Evolutionary conservation across 2,329 filamentous ascomycete genomes (phyloP).

Genomic region (Fusarium sp.): DNA sequence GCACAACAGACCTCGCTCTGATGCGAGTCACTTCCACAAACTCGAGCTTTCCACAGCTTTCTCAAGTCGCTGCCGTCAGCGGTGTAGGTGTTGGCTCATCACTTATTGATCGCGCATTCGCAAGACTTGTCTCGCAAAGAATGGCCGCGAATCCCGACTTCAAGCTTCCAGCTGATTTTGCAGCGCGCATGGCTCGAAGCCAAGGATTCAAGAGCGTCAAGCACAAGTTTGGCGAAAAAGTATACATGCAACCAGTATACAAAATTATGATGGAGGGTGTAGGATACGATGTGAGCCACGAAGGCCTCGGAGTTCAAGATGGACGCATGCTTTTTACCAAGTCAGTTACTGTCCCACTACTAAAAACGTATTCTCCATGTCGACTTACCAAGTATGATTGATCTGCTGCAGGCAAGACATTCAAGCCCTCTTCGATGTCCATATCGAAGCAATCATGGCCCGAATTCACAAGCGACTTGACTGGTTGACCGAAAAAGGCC

Average conservation of each 20-base stretch:
- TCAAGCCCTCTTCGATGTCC: conserved; percentile 53
- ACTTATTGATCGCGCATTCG: conserved; percentile 57
- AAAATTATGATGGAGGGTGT: conserved; percentile 57
- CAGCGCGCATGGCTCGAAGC: conserved; percentile 50
- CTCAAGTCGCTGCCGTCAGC: conserved; percentile 51
- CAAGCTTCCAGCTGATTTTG: conserved; percentile 50
- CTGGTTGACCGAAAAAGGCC: conserved; percentile 48
- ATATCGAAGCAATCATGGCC: conserved; percentile 45
- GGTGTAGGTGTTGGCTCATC: conserved; percentile 58
- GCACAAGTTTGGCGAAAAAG: conserved; percentile 57
- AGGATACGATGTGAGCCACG: conserved; percentile 51
- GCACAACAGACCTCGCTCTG: conserved; percentile 57
- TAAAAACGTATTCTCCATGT: neutral
- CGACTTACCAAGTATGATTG: neutral
- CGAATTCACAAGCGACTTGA: conserved; percentile 54
- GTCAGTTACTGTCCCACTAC: conserved; percentile 41
- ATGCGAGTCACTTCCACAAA: conserved; percentile 52
- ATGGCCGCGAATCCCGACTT: conserved; percentile 50
- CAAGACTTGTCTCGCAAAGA: conserved; percentile 51
- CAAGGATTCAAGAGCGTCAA: conserved; percentile 52
- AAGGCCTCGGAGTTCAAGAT: conserved; percentile 50
- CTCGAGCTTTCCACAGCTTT: conserved; percentile 42
- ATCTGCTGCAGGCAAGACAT: conserved; percentile 51
- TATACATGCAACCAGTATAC: conserved; percentile 53
- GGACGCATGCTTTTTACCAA: conserved; percentile 53